Evolutionary conservation across 2,329 filamentous ascomycete genomes (phyloP).

Genomic region (Scytalidium sp.): DNA sequence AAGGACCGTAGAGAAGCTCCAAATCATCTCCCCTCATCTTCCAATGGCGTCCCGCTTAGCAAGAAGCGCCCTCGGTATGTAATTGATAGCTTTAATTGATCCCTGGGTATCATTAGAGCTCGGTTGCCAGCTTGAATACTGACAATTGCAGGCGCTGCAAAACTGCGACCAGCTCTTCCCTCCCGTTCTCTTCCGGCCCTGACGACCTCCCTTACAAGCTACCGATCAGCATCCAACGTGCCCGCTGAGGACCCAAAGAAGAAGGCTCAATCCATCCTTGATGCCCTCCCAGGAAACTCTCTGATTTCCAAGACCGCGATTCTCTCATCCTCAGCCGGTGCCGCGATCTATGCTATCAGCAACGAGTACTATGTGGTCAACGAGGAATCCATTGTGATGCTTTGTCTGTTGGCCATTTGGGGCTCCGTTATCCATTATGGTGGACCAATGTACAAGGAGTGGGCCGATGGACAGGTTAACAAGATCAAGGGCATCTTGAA

Average conservation of each 20-base stretch:
- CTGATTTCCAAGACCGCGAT: constrained; percentile 95
- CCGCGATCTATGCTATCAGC: constrained; percentile 93
- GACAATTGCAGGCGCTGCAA: constrained; percentile 71
- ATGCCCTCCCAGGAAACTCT: constrained; percentile 87
- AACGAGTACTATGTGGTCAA: constrained; percentile 99
- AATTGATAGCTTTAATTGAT: constrained; percentile 11
- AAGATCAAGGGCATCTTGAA: constrained; percentile 97
- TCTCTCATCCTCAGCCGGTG: constrained; percentile 85
- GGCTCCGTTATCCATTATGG: constrained; percentile 88
- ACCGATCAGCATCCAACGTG: constrained; percentile 71
- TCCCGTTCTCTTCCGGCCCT: constrained; percentile 73
- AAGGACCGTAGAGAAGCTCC: constrained; percentile 26
- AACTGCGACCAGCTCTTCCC: constrained; percentile 79
- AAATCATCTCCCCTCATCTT: constrained; percentile 56
- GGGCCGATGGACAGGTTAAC: constrained; percentile 83
- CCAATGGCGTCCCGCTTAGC: constrained; percentile 98
- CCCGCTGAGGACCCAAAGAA: constrained; percentile 88
- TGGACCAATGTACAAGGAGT: constrained; percentile 87
- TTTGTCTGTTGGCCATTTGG: constrained; percentile 93
- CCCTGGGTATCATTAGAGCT: constrained; percentile 17
- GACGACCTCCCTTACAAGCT: constrained; percentile 61
- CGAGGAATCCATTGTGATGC: constrained; percentile 93
- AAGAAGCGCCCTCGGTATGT: constrained; percentile 92
- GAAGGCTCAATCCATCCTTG: constrained; percentile 94
- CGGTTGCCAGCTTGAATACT: constrained; percentile 14